These are phyloP conservation scores for Cyberlindnera veronae DNA, from an alignment of 805 yeast genomes.

Conservation along the genomic window DNA sequence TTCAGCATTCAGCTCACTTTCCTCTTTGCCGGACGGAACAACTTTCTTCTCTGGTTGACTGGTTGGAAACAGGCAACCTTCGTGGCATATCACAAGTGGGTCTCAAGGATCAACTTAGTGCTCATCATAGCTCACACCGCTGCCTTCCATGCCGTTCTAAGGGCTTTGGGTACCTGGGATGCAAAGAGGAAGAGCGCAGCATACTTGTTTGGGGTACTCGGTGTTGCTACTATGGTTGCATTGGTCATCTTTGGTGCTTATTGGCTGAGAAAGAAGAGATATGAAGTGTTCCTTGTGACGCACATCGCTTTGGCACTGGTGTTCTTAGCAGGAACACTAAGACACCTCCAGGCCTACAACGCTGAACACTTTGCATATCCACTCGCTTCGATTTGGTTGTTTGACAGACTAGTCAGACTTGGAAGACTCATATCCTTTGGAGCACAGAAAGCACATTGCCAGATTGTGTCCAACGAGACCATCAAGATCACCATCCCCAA, in stretches of 20 bases:
- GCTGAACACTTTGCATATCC: slow-evolving; percentile 51
- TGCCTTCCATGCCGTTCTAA: no score
- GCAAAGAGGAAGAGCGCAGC: no score
- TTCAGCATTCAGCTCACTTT: no score
- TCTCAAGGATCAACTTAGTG: no score
- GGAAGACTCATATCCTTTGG: slow-evolving; percentile 29
- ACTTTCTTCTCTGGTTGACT: no score
- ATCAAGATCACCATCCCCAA: slow-evolving; percentile 45
- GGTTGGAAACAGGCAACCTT: no score
- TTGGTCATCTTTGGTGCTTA: slow-evolving; percentile 35
- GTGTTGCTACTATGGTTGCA: no score
- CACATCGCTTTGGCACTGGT: slow-evolving; percentile 55
- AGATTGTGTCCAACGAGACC: slow-evolving; percentile 35
- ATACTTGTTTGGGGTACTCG: no score
- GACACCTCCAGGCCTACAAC: slow-evolving; percentile 49
- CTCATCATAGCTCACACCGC: no score
- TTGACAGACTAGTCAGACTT: slow-evolving; percentile 46
- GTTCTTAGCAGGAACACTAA: slow-evolving; percentile 52
- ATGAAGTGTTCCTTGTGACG: slow-evolving; percentile 54
- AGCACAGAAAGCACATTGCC: slow-evolving; percentile 19
- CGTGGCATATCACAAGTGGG: no score
- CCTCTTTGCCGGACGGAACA: no score
- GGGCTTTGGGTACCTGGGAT: no score
- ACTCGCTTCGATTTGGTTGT: slow-evolving; percentile 13
- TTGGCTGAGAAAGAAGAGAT: slow-evolving; percentile 50